Conservation (phyloP, 208 protist species). For the Leishmania guyanensis region DNA sequence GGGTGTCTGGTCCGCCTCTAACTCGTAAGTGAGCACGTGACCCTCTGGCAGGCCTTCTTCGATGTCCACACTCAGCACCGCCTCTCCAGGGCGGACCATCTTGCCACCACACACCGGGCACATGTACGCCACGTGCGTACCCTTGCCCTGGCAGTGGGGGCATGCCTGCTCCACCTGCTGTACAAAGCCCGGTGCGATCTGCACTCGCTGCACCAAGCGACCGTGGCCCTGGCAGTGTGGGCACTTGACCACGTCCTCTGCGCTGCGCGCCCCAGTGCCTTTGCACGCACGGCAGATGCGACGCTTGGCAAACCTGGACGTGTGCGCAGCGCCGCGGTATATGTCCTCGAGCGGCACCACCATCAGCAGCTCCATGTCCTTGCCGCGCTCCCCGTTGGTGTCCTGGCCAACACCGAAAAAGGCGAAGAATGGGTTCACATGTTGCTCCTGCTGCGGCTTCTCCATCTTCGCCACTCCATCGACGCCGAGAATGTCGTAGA, state of each 20-base stretch:
- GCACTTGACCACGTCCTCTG: conserved; percentile 48
- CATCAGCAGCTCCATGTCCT: conserved; percentile 49
- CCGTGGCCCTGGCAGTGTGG: conserved; percentile 70
- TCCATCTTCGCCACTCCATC: conserved; percentile 84
- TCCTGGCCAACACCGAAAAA: conserved; percentile 42
- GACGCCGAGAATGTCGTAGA: conserved; percentile 92
- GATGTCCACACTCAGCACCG: conserved; percentile 67
- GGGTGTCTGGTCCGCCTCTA: conserved; percentile 84
- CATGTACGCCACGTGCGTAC: conserved; percentile 71
- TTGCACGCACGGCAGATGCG: conserved; percentile 87
- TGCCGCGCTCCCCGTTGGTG: conserved; percentile 45
- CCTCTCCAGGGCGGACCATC: conserved; percentile 44
- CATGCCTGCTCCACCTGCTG: conserved; percentile 86
- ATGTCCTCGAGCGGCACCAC: conserved; percentile 88
- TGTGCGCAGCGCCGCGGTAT: conserved; percentile 90
- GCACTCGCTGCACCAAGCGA: conserved; percentile 59
- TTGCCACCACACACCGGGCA: conserved; percentile 82
- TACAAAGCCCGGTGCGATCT: conserved; percentile 76
- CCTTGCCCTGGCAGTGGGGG: conserved; percentile 88
- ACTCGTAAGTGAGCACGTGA: conserved; percentile 79
- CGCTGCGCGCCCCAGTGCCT: conserved; percentile 55
- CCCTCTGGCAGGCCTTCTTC: conserved; percentile 78
- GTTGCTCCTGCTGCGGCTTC: conserved; percentile 40
- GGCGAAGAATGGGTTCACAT: conserved; percentile 36
- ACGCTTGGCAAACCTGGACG: conserved; percentile 81